Conservation (phyloP, 257 asterid species). For the Penstemon barbatus region DNA sequence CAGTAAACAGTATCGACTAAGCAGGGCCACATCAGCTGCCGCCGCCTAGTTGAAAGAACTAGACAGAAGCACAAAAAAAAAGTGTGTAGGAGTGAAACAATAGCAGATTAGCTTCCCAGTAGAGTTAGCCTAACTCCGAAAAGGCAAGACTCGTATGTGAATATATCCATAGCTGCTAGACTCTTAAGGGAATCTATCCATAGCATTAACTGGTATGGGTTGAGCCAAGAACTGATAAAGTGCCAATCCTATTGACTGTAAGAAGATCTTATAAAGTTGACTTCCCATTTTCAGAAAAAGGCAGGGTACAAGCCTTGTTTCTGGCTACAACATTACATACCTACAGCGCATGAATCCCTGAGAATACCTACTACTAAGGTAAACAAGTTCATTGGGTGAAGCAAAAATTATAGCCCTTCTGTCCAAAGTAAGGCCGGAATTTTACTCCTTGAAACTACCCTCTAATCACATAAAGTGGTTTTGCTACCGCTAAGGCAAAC, state of each 20-base stretch:
- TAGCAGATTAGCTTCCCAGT: neutral
- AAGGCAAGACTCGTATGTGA: neutral
- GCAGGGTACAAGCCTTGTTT: neutral
- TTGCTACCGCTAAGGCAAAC: no score
- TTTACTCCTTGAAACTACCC: no score
- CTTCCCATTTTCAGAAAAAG: no score
- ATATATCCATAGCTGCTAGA: neutral
- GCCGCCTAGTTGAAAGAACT: neutral
- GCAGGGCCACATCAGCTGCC: neutral
- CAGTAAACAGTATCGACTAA: neutral
- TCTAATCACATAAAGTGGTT: no score
- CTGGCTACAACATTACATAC: neutral
- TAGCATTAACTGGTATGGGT: neutral
- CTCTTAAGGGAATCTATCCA: neutral
- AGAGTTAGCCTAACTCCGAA: neutral
- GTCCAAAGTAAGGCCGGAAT: no score
- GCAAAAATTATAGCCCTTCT: neutral
- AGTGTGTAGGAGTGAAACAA: neutral
- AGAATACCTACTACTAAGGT: neutral
- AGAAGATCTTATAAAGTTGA: neutral
- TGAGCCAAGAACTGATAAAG: neutral
- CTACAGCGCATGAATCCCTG: no score
- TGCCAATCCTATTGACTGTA: neutral
- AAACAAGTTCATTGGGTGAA: conserved; percentile 15
- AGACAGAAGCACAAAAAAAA: neutral